These are phyloP conservation scores for Novymonas esmeraldas DNA, from an alignment of 208 protist genomes.

Conservation along the genomic window DNA sequence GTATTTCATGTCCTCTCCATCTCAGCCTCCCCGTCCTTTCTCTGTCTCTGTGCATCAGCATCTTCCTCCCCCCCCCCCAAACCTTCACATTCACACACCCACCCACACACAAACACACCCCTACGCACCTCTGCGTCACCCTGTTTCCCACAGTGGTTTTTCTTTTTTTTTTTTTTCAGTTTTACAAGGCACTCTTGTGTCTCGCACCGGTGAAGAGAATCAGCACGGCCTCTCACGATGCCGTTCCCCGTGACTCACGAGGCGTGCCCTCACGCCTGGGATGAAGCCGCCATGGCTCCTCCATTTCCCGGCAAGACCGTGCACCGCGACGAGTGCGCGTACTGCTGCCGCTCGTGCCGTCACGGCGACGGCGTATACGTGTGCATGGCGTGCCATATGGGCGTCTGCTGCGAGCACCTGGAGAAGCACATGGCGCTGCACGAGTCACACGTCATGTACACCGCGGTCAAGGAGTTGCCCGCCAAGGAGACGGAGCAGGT, in stretches of 20 bases:
- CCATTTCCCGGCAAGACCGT: conserved; percentile 46
- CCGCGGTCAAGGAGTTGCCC: conserved; percentile 69
- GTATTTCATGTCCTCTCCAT: conserved; percentile 9
- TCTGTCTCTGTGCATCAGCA: conserved; percentile 15
- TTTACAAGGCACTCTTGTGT: too few species aligned
- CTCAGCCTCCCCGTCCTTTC: conserved; percentile 9
- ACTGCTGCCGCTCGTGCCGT: conserved; percentile 79
- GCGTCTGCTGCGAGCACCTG: conserved; percentile 77
- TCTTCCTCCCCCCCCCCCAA: too few species aligned
- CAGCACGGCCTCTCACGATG: conserved; percentile 12
- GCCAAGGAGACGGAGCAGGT: conserved; percentile 38
- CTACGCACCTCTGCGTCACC: too few species aligned
- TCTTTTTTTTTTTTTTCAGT: too few species aligned
- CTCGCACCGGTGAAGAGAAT: too few species aligned
- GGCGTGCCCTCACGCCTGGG: conserved; percentile 82
- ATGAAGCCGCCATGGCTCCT: conserved; percentile 51
- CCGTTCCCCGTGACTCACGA: conserved; percentile 53
- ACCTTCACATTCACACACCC: too few species aligned
- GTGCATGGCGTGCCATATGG: conserved; percentile 83
- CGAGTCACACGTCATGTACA: conserved; percentile 71
- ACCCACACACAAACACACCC: too few species aligned
- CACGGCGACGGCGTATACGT: conserved; percentile 73
- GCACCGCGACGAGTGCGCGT: conserved; percentile 88
- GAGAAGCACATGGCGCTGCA: conserved; percentile 62
- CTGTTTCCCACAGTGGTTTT: too few species aligned